These are phyloP conservation scores for Neurospora sp. DNA, from an alignment of 2,329 filamentous ascomycete species.

Conservation along the genomic window DNA sequence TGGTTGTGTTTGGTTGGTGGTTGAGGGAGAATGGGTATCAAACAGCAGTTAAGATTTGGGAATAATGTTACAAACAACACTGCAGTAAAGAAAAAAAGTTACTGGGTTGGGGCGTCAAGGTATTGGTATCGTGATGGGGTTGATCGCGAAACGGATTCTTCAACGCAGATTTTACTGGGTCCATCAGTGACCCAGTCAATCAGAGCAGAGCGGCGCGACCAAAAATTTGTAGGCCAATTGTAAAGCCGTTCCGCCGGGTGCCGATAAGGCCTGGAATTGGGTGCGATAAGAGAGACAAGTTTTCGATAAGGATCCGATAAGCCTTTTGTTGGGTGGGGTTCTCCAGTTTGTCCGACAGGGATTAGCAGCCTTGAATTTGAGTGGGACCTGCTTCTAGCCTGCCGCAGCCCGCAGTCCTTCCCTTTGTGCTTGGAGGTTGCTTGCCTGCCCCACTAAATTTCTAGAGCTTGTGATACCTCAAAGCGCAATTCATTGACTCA, in stretches of 20 bases:
- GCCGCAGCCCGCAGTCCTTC: background rate
- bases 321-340: background rate
- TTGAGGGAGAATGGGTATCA: background rate
- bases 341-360: background rate
- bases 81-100: background rate
- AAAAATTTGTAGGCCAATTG: constrained; percentile 19
- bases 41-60: background rate
- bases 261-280: background rate
- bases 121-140: constrained; percentile 1
- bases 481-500: constrained; percentile 8
- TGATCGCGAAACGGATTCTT: constrained; percentile 4
- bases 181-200: background rate
- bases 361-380: background rate
- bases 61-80: background rate
- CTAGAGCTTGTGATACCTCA: background rate
- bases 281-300: background rate
- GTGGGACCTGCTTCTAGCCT: background rate
- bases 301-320: background rate
- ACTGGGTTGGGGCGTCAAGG: background rate
- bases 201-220: constrained; percentile 4
- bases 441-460: constrained; percentile 12
- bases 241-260: constrained; percentile 10
- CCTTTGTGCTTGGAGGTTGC: background rate
- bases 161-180: constrained; percentile 13
- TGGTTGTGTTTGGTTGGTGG: background rate